Conservation (phyloP, 2,329 filamentous ascomycete genomes). For the Apiospora marii region DNA sequence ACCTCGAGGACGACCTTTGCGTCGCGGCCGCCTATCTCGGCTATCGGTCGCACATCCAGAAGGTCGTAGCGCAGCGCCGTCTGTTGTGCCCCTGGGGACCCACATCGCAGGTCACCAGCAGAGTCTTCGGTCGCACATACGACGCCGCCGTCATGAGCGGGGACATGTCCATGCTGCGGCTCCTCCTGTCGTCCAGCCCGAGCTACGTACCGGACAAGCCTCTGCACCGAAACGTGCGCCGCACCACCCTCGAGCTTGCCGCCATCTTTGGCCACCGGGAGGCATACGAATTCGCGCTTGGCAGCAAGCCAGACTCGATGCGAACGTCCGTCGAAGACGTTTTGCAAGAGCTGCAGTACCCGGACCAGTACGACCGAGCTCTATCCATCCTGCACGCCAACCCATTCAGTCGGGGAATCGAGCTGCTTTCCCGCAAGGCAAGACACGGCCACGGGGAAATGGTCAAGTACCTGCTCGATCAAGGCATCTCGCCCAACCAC, state of each 20-base stretch:
- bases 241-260: background rate
- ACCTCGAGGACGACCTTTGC: background rate
- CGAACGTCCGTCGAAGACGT: too few relatives aligned
- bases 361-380: background rate
- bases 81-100: background rate
- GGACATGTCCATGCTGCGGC: background rate
- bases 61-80: background rate
- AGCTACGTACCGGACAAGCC: background rate
- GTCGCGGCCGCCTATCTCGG: background rate
- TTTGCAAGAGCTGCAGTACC: background rate
- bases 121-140: background rate
- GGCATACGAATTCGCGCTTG: background rate
- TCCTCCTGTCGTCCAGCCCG: background rate
- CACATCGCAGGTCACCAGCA: background rate
- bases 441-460: background rate
- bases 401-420: background rate
- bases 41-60: background rate
- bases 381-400: rapidly evolving
- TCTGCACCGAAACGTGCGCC: background rate
- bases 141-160: background rate
- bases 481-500: background rate
- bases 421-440: background rate
- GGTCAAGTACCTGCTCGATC: background rate
- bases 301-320: background rate
- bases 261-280: background rate